Evolutionary conservation across 2,329 filamentous ascomycete genomes (phyloP), one percentile per base, ranked within the genome.

Genomic region (Penicillium sclerotigenum): DNA sequence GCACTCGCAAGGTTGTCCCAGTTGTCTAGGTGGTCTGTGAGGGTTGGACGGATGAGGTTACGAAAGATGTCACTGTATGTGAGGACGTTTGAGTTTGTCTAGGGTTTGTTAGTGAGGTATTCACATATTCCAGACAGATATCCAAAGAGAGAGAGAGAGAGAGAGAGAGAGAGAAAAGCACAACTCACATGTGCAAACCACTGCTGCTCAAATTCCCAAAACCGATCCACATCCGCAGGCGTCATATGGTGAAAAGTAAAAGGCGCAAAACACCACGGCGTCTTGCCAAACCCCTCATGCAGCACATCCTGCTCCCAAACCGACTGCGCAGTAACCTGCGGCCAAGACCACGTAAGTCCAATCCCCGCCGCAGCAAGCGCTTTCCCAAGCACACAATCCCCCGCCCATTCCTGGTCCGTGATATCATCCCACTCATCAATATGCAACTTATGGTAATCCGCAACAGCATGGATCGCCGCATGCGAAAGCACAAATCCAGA

Each of bases 401-500:
- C 77, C 1, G 78, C 78, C 69, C 74, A 77, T 54, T 78, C 71
- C 3, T 47, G 56, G 4, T 60, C 65, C 1, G 79, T 80, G 42
- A 71, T 70, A 7, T 69, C 64, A 46, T 80, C 73, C 69, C 77
- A 78, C 16, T 71, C 68, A 16, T 73, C 63, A 5, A 75, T 61
- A 33, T 77, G 68, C 14, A 64, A 52, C 8, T 68, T 65, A 50
- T 77, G 77, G 37, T 76, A 73, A 20, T 75, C 66, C 5, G 75
- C 72, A 8, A 78, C 67, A 26, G 63, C 69, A 56, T 72, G 67
- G 69, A 82, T 71, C 1, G 79, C 80, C 14, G 75, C 63, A 13
- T 74, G 70, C 0, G 80, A 83, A 5, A 83, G 61, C 3, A 79
- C 71, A 57, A 81, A 78, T 0, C 80, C 80, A 0, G 73, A 76